Conservation (phyloP, 2,329 filamentous ascomycete genomes). For the Cryoendolithus antarcticus region DNA sequence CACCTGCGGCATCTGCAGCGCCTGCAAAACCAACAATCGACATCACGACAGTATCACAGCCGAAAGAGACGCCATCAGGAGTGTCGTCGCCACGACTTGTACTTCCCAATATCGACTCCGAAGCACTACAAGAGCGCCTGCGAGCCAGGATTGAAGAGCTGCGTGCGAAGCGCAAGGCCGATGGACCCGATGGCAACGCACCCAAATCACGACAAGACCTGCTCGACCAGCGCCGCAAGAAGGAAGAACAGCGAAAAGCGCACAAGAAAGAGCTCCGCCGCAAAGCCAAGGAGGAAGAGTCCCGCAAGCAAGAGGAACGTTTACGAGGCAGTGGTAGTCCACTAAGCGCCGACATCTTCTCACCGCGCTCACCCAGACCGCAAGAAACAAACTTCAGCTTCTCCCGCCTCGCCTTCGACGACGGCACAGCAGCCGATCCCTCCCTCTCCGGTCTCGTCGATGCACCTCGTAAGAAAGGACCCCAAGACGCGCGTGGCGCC, state of each 20-base stretch:
- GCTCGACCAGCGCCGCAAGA: constrained; percentile 76
- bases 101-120: constrained; percentile 51
- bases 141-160: constrained; percentile 75
- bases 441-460: constrained; percentile 48
- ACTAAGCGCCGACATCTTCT: constrained; percentile 33
- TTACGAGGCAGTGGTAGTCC: constrained; percentile 49
- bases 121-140: constrained; percentile 64
- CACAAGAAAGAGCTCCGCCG: constrained; percentile 78
- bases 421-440: constrained; percentile 69
- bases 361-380: constrained; percentile 37
- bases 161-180: constrained; percentile 74
- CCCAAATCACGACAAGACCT: constrained; percentile 82
- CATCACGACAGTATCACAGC: constrained; percentile 1
- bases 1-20: constrained; percentile 6
- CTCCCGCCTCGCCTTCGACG: constrained; percentile 78
- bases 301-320: constrained; percentile 42
- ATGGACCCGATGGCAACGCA: constrained; percentile 67
- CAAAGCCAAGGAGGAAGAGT: constrained; percentile 69
- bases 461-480: constrained; percentile 64
- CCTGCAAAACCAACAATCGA: constrained; percentile 2
- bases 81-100: constrained; percentile 23
- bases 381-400: constrained; percentile 66
- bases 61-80: constrained; percentile 9
- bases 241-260: constrained; percentile 73
- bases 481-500: constrained; percentile 72